phyloP scores from a whole-genome alignment of 2,329 filamentous ascomycete genomes.

The Colletotrichum horii region DNA sequence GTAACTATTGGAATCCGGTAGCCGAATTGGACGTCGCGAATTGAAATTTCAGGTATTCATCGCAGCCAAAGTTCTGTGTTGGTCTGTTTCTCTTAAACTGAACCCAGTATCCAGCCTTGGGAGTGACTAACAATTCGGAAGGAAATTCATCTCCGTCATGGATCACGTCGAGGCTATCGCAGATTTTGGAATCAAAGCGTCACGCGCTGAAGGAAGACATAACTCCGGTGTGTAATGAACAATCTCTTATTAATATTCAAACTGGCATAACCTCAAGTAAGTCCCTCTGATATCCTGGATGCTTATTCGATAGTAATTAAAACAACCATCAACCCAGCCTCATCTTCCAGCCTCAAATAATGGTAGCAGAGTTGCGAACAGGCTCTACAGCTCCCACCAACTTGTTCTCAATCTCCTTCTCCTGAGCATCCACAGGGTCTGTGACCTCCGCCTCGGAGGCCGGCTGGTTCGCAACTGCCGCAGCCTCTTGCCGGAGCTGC shows the following conservation, averaged over 20 bases:
- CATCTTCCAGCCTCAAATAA: neutral
- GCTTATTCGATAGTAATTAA: neutral
- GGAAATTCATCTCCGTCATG: too few relatives aligned
- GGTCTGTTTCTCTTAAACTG: rapidly evolving
- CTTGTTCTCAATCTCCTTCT: neutral
- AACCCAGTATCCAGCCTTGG: rapidly evolving
- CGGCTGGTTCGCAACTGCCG: neutral
- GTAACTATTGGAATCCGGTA: neutral
- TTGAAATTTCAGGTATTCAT: rapidly evolving
- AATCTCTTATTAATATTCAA: neutral
- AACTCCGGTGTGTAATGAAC: too few relatives aligned
- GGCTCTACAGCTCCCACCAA: neutral
- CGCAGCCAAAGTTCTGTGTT: neutral
- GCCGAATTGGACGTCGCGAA: rapidly evolving
- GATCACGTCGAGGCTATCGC: neutral
- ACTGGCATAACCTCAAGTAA: too few relatives aligned
- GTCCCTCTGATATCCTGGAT: rapidly evolving
- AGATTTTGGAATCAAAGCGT: rapidly evolving
- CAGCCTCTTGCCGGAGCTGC: neutral
- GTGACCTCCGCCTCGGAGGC: neutral
- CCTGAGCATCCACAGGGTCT: neutral
- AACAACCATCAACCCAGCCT: rapidly evolving
- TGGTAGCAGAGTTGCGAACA: neutral
- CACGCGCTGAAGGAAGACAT: neutral
- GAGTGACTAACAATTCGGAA: too few relatives aligned